Percentiles rank a stretch among this genome's conserved stretches.
These are phyloP conservation scores for Microcyclosporella mali DNA, from an alignment of 2,329 filamentous ascomycete genomes.

Conservation along the genomic window DNA sequence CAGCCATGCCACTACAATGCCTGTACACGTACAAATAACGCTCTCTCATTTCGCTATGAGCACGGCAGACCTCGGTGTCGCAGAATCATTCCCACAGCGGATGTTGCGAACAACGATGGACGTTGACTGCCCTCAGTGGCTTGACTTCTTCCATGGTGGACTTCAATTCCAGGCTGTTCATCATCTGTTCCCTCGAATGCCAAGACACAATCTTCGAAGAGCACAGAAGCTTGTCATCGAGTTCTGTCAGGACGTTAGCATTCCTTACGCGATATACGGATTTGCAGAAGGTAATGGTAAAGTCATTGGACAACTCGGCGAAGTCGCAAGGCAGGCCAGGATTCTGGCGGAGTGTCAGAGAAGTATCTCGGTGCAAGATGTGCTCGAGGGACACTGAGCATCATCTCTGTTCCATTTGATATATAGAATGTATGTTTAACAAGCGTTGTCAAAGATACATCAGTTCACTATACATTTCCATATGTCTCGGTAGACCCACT, in stretches of 20 bases:
- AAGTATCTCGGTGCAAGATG: constrained; percentile 32
- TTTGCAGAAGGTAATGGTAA: constrained; percentile 59
- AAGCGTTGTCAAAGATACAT: too few relatives aligned
- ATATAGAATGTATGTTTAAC: too few relatives aligned
- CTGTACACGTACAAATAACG: constrained; percentile 66
- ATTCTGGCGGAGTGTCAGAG: constrained; percentile 53
- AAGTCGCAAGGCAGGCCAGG: constrained; percentile 56
- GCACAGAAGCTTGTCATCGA: constrained; percentile 55
- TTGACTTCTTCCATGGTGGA: constrained; percentile 67
- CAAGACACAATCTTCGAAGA: constrained; percentile 60
- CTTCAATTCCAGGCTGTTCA: constrained; percentile 68
- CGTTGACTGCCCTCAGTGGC: constrained; percentile 64
- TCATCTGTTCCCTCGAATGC: constrained; percentile 63
- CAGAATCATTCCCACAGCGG: constrained; percentile 62
- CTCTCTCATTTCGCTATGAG: constrained; percentile 69
- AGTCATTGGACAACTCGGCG: constrained; percentile 49
- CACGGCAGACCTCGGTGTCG: constrained; percentile 56
- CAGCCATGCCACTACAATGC: constrained; percentile 60
- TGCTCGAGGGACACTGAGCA: constrained; percentile 25
- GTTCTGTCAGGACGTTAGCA: constrained; percentile 59
- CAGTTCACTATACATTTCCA: too few relatives aligned
- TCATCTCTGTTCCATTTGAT: too few relatives aligned
- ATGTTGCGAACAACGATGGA: constrained; percentile 69
- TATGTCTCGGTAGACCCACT: too few relatives aligned
- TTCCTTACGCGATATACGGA: constrained; percentile 56